A percentile compares a stretch with the other conserved stretches of the same genome.
Conservation (phyloP, 2,329 filamentous ascomycete species). For the Aspergillus clavatus region DNA sequence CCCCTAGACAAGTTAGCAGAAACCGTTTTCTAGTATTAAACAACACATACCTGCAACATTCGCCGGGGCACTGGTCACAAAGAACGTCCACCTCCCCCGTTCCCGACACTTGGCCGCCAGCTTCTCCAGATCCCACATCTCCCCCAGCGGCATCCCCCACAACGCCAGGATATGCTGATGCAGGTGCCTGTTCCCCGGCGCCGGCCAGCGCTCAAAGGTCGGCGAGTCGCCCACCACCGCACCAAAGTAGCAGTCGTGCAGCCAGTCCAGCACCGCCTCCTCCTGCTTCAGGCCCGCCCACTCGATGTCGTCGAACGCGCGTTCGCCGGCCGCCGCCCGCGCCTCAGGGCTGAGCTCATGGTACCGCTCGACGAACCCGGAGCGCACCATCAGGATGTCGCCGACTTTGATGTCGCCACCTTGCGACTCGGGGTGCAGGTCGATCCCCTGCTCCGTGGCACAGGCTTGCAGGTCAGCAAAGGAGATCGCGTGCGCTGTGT, state of each 20-base stretch:
- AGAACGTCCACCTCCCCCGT: conserved; percentile 37
- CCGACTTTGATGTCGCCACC: conserved; percentile 55
- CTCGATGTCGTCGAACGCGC: conserved; percentile 35
- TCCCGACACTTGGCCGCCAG: conserved; percentile 33
- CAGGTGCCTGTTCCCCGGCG: conserved; percentile 31
- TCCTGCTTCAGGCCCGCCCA: conserved; percentile 52
- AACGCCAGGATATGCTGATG: conserved; percentile 41
- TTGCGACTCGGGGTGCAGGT: conserved; percentile 53
- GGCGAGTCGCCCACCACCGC: conserved; percentile 61
- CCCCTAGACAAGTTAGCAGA: conserved; percentile 14
- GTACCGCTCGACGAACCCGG: conserved; percentile 58
- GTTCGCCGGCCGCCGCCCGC: conserved; percentile 28
- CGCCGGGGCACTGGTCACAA: conserved; percentile 40
- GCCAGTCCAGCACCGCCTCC: conserved; percentile 56
- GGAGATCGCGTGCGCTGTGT: conserved; percentile 51
- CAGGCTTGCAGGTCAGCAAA: conserved; percentile 54
- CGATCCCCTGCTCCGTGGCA: conserved; percentile 56
- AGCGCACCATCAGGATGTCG: conserved; percentile 63
- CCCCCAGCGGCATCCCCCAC: conserved; percentile 44
- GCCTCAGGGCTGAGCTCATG: conserved; percentile 41
- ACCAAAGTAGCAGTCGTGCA: conserved; percentile 65
- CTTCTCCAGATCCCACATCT: conserved; percentile 44
- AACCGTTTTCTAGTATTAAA: conserved; percentile 4
- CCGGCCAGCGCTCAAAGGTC: conserved; percentile 61
- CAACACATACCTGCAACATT: conserved; percentile 35